Base-by-base conservation (phyloP, 352 stramenopile species). In the Pythium brachiatum region DNA sequence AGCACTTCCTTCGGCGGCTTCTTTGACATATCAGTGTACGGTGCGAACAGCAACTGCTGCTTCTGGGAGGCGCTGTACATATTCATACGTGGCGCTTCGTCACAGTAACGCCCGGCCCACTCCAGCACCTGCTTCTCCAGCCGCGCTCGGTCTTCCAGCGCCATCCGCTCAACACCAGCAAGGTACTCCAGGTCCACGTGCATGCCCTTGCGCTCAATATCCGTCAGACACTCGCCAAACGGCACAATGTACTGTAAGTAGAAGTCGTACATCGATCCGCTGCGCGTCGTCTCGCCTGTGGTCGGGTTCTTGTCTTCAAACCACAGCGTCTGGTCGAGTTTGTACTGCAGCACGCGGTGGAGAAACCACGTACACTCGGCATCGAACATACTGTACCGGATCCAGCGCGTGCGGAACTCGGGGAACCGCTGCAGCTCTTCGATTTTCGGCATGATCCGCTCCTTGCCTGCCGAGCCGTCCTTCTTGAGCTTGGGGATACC, bases 191-290 rank as follows among this genome's bases (percentile, higher is more conserved):
- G 39, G 71, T 96, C 79, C 48, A 98, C 87, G 57, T 94, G 76
- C 74, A 98, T 97, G 16, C 93, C 93, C 44, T 94, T 92, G 55
- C 94, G 79, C 78, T 99, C 98, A 70, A 99, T 99, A 72, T 99
- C 97, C 7, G 97, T 99, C 5, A 99, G 81, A 26, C 98, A 93
- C 65, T 99, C 88, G 25, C 95, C 98, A 72, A 99, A 99, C n/a
- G 93, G 88, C 23, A 98, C 78, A 73, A 99, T 97, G 73, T 99
- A 98, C 53, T 90, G 64, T 41, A 86, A 61, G 76, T 99, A 99
- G 61, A 99, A 99, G 62, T 99, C 94, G 62, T 96, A 98, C 85
- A 99, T 94, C 9, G 81, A 91, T 12, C 76, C 76, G 25, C 63
- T 72, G 21, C 78, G 60, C 0, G 32, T 56, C 21, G 60, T 66